These are phyloP conservation scores for Cydonia oblonga DNA, from an alignment of 331 rosid genomes.

Conservation along the genomic window DNA sequence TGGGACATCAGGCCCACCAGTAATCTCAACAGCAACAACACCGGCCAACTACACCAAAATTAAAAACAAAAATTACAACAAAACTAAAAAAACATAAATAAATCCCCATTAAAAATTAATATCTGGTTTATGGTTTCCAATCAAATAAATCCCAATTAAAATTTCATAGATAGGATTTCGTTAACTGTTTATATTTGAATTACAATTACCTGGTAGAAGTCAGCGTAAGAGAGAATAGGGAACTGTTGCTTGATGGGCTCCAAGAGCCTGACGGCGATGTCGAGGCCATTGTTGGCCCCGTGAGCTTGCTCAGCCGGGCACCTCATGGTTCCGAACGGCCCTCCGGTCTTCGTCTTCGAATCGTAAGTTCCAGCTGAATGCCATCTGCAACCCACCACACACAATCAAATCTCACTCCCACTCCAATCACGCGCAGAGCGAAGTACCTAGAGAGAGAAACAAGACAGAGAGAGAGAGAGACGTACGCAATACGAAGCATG, in stretches of 20 bases:
- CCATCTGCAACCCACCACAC: conserved; percentile 46
- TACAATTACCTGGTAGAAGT: conserved; percentile 80
- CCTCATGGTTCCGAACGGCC: conserved; percentile 90
- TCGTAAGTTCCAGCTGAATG: conserved; percentile 96
- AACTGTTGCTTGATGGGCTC: conserved; percentile 83
- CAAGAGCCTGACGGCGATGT: conserved; percentile 82
- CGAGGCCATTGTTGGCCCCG: conserved; percentile 81
- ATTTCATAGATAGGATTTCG: background rate
- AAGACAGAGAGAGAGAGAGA: background rate
- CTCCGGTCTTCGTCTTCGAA: conserved; percentile 55
- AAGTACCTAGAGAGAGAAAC: background rate
- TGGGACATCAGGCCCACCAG: conserved; percentile 96
- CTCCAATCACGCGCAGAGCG: background rate
- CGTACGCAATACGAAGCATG: conserved; percentile 89
- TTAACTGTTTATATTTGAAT: background rate
- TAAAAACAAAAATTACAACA: background rate
- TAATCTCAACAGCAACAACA: conserved; percentile 82
- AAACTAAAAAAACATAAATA: too few species aligned
- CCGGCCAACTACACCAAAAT: conserved; percentile 56
- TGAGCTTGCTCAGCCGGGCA: conserved; percentile 51
- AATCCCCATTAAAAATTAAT: background rate
- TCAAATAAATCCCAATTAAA: background rate
- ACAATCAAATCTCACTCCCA: background rate
- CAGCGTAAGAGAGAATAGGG: conserved; percentile 63
- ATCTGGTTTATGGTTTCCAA: too few species aligned